These are phyloP conservation scores for Luvunga scandens DNA, from an alignment of 345 rosid genomes.

Conservation along the genomic window DNA sequence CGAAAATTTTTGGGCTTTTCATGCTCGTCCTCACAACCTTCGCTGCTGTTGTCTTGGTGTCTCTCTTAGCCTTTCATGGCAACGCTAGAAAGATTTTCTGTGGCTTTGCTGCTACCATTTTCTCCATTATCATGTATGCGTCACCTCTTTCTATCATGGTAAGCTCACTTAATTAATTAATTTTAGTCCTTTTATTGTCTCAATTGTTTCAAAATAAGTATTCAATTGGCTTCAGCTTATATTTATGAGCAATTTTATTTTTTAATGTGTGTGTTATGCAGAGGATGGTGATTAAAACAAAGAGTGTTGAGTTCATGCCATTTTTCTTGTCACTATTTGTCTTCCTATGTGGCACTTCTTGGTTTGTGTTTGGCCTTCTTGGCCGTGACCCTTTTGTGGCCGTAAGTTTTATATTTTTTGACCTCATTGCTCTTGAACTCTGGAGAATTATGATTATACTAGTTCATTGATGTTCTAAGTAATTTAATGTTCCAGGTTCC, in stretches of 20 bases:
- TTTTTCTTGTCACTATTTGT: constrained; percentile 89
- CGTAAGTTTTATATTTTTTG: constrained; percentile 37
- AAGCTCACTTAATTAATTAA: constrained; percentile 13
- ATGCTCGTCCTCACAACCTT: constrained; percentile 50
- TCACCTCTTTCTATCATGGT: constrained; percentile 97
- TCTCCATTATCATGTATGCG: constrained; percentile 94
- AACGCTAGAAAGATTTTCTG: constrained; percentile 69
- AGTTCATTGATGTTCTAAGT: no score
- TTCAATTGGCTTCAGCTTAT: not conserved
- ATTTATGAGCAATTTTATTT: not conserved
- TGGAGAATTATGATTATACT: not conserved
- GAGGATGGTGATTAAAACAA: constrained; percentile 87
- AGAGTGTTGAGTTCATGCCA: constrained; percentile 98
- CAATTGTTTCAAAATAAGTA: not conserved
- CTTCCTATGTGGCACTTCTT: constrained; percentile 93
- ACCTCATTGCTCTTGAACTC: not conserved
- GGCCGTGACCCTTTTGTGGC: constrained; percentile 84
- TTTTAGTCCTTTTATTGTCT: not conserved
- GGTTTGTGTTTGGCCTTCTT: constrained; percentile 86
- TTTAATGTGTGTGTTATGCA: constrained; percentile 17
- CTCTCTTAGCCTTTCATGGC: constrained; percentile 70
- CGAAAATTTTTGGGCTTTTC: constrained; percentile 64
- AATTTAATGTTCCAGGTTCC: constrained; percentile 52
- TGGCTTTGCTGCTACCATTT: constrained; percentile 75
- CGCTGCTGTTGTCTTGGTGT: constrained; percentile 55